Base-by-base conservation (phyloP, 352 stramenopile species). In the Pythium phragmitis region DNA sequence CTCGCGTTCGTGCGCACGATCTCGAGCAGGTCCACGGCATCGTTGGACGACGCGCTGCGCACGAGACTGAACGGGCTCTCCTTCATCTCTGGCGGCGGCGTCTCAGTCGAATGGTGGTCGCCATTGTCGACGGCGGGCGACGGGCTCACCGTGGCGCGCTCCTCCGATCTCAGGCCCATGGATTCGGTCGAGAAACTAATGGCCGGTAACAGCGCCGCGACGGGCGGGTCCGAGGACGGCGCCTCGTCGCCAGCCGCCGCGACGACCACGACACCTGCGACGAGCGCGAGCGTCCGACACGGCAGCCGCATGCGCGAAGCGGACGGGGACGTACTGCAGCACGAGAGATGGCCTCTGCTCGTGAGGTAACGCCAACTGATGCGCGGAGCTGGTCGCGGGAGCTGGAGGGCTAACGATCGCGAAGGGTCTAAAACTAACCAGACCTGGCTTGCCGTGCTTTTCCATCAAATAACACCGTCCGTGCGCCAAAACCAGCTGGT, bases 21-120 rank as follows among this genome's bases (percentile, higher is more conserved):
- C 56, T 72, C 66, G 28, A 72, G 52, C 37, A 63, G 16, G 26
- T 70, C 64, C 17, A 62, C 50, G 6, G 26, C 16, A 19, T 53
- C 64, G 51, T 58, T 63, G 2, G 57, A 65, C 50, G 57, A 66
- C 28, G 43, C 39, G 23, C 64, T 65, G 30, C 41, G 57, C 21
- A 52, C 48, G 9, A 70, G 26, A 7, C 21, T 33, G 57, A 70
- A 70, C 7, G 34, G 42, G 13, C 19, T 67, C 14, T 8, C 21
- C 28, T 34, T 43, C n/a, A 17, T 2, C 45, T 28, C 11, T 26
- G 33, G 17, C 19, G 50, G 23, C 21, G 37, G 33, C 34, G 34
- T 39, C 34, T 9, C 11, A 3, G 34, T 33, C 7, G n/a, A 41
- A 13, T 3, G 13, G 47, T 39, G 14, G 23, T 46, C 17, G 17